Evolutionary conservation across 2,329 filamentous ascomycete species (phyloP).

Genomic region (Magnaporthiopsis rhizophila): DNA sequence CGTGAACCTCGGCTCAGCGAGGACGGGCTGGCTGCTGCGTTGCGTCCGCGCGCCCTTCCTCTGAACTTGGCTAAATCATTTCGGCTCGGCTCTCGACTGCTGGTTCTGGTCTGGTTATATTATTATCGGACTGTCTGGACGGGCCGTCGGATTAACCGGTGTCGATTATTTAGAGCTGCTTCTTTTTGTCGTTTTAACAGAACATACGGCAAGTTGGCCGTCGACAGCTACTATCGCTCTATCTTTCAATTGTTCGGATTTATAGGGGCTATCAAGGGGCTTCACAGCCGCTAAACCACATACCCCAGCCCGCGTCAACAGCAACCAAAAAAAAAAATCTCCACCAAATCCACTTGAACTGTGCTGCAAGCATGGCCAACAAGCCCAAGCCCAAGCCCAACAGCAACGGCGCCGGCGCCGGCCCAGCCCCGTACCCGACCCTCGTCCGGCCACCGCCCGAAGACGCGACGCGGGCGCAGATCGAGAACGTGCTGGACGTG

Average conservation of each 20-base stretch:
- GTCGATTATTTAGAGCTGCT: neutral
- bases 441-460: conserved; percentile 68
- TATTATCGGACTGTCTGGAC: neutral
- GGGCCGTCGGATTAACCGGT: neutral
- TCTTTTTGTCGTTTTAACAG: neutral
- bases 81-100: neutral
- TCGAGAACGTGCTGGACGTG: conserved; percentile 85
- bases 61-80: no score
- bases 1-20: neutral
- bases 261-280: no score
- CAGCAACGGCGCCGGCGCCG: neutral
- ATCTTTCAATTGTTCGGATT: no score
- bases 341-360: neutral
- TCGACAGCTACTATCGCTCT: no score
- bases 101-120: neutral
- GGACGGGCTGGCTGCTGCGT: neutral
- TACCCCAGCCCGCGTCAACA: no score
- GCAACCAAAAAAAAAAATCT: no score
- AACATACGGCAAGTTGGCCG: neutral
- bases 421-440: conserved; percentile 29
- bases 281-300: no score
- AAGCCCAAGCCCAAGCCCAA: neutral
- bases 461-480: conserved; percentile 65
- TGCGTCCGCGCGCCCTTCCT: neutral
- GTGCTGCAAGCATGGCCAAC: neutral